Percentiles rank a stretch among this genome's conserved stretches.
Evolutionary conservation across 495 filamentous ascomycete genomes (phyloP).

Genomic region (Cercophora sp.): DNA sequence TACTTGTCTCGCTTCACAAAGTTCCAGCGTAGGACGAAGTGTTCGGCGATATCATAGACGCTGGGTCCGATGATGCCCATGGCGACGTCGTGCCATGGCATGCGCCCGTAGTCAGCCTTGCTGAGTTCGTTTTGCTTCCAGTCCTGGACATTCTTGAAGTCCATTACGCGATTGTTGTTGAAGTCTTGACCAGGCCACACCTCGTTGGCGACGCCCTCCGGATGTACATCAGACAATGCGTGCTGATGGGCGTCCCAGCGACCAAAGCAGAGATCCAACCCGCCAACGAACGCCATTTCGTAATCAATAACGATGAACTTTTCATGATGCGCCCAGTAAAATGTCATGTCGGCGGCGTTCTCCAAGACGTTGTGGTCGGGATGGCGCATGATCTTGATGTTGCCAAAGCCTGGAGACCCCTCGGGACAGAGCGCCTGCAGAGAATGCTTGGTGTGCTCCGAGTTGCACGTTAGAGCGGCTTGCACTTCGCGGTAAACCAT

Average conservation of each 20-base stretch:
- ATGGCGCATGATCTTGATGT: conserved; percentile 86
- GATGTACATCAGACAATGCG: conserved; percentile 81
- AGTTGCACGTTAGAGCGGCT: conserved; percentile 87
- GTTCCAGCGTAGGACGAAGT: conserved; percentile 95
- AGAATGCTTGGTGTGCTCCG: conserved; percentile 85
- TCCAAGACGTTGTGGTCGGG: conserved; percentile 94
- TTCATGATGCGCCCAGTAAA: conserved; percentile 98
- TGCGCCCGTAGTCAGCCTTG: conserved; percentile 87
- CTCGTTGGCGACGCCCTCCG: conserved; percentile 73
- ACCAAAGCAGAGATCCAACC: conserved; percentile 93
- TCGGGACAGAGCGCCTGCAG: conserved; percentile 75
- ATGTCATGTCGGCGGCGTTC: conserved; percentile 92
- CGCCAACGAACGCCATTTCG: conserved; percentile 83
- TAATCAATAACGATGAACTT: conserved; percentile 96
- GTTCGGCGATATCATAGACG: conserved; percentile 92
- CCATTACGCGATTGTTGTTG: conserved; percentile 93
- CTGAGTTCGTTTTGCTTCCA: conserved; percentile 92
- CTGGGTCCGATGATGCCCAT: conserved; percentile 87
- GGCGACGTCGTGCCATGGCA: conserved; percentile 97
- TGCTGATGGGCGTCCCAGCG: conserved; percentile 89
- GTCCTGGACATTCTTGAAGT: conserved; percentile 84
- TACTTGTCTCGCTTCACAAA: conserved; percentile 97
- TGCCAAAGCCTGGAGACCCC: conserved; percentile 73
- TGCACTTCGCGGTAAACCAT: conserved; percentile 89
- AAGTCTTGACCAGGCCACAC: conserved; percentile 95